Conservation (phyloP, 192 early-diverging fungal genomes). For the Anaeromyces robustus region DNA sequence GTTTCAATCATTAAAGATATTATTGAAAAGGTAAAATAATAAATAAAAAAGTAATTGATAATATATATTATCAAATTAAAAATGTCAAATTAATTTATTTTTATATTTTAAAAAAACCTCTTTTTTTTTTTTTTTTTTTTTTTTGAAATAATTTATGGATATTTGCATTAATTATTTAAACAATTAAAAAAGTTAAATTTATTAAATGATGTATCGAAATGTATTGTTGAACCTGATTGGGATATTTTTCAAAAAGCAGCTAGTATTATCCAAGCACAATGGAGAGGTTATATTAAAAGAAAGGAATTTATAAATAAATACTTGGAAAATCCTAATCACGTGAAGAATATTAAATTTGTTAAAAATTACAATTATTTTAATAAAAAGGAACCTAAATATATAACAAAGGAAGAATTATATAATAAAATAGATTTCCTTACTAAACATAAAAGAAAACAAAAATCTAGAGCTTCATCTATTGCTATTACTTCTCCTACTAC, state of each 20-base stretch:
- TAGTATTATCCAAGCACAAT: neutral
- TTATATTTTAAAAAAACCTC: too few species aligned
- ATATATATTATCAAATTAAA: too few species aligned
- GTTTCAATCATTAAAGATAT: neutral
- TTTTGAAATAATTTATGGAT: too few species aligned
- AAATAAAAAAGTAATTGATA: too few species aligned
- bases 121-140: too few species aligned
- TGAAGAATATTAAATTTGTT: neutral
- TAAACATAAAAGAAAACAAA: neutral
- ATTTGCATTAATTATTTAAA: too few species aligned
- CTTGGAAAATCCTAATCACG: neutral
- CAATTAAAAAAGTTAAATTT: neutral
- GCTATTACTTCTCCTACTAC: too few species aligned
- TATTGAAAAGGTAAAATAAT: neutral
- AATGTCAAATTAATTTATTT: too few species aligned
- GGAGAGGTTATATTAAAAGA: neutral
- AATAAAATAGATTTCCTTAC: neutral
- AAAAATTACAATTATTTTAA: neutral
- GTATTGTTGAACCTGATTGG: neutral
- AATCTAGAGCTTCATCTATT: too few species aligned
- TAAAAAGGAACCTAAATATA: neutral
- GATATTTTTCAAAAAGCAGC: neutral
- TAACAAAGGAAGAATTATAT: neutral
- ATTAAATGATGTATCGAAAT: neutral
- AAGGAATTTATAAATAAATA: neutral